A percentile compares a stretch with the other conserved stretches of the same genome.
phyloP scores from a whole-genome alignment of 2,329 filamentous ascomycete genomes.

The Rhinocladiella mackenziei region DNA sequence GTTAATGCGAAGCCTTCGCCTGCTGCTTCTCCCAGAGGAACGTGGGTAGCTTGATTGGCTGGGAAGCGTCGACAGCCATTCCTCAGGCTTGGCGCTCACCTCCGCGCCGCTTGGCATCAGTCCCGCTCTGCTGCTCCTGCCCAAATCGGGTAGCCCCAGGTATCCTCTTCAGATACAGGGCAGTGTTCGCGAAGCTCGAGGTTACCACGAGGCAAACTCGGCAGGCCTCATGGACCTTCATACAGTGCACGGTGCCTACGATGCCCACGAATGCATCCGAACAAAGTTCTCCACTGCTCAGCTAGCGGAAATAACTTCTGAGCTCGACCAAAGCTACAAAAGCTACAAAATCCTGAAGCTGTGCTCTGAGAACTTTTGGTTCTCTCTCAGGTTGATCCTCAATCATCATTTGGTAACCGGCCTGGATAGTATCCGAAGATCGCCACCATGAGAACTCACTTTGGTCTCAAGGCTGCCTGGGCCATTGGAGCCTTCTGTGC shows the following conservation, averaged over 20 bases:
- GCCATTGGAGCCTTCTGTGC: conserved; percentile 18
- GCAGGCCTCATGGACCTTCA: no score
- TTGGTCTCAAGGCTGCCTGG: conserved; percentile 14
- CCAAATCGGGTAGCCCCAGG: no score
- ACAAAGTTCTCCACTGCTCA: neutral
- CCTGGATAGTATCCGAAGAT: neutral
- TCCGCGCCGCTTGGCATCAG: conserved; percentile 10
- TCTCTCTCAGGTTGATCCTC: conserved; percentile 7
- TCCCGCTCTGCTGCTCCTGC: conserved; percentile 10
- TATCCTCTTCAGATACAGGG: no score
- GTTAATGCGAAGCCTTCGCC: neutral
- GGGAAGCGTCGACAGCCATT: conserved; percentile 3
- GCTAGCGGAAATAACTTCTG: neutral
- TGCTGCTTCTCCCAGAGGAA: conserved; percentile 5
- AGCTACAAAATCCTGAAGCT: conserved; percentile 13
- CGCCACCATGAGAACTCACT: conserved; percentile 12
- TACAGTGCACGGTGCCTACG: neutral
- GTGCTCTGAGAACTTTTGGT: neutral
- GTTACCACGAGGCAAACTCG: conserved; percentile 11
- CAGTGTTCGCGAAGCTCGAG: conserved; percentile 8
- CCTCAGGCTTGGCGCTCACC: conserved; percentile 8
- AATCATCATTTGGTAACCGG: neutral
- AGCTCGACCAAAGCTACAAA: conserved; percentile 10
- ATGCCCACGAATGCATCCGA: neutral
- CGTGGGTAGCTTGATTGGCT: conserved; percentile 21